Base-by-base conservation (phyloP, 2,329 filamentous ascomycete species). In the Nemania sp. region DNA sequence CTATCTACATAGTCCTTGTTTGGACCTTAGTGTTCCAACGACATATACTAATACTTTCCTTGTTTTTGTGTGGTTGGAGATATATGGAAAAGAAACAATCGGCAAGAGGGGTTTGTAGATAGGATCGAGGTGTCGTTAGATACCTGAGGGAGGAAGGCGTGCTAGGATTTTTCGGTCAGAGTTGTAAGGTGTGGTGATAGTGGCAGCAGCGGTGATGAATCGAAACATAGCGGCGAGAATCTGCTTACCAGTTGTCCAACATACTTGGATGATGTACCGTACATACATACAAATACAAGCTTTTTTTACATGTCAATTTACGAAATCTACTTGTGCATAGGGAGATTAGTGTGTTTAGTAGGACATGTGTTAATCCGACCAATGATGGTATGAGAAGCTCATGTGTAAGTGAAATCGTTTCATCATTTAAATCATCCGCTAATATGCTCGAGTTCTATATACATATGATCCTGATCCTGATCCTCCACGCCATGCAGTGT, bases 281-380 rank as follows among this genome's bases (percentile, higher is more conserved):
- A 55, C 12, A 55, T 55, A 55, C 6, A 55, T 52, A 52, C 19
- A 37, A 47, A 47, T 39, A 34, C 14, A 43, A 30, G 15, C 31
- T 53, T 42, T 6, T 52, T 30, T 14, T 24, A 42, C 14, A n/a
- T 23, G 3, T 23, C 7, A 5, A 34, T 26, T 49, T n/a, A 2
- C n/a, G 20, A 46, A 20, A n/a, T 8, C 20, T 6, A 6, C n/a
- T n/a, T n/a, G n/a, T n/a, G n/a, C n/a, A n/a, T n/a, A n/a, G n/a
- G n/a, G n/a, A n/a, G n/a, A n/a, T n/a, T n/a, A n/a, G n/a, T n/a
- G n/a, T n/a, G n/a, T n/a, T n/a, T n/a, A n/a, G n/a, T n/a, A n/a
- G n/a, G n/a, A n/a, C n/a, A n/a, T n/a, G n/a, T n/a, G n/a, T n/a
- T n/a, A n/a, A n/a, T n/a, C n/a, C n/a, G n/a, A n/a, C n/a, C n/a